Conservation (phyloP, 306 rosid genomes). For the cucumber (Cucumis sativus) region DNA sequence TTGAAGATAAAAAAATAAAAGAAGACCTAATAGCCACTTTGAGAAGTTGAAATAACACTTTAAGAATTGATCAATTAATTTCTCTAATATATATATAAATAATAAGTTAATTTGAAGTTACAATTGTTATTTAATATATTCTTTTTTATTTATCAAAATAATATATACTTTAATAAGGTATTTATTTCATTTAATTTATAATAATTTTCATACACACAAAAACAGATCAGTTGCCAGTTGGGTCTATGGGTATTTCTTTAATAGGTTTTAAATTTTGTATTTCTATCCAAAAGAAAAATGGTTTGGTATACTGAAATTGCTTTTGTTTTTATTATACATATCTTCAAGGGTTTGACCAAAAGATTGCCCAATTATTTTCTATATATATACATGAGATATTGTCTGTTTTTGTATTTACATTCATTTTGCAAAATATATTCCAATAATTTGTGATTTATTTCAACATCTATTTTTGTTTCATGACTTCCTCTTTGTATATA, state of each 20-base stretch:
- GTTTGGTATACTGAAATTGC: not conserved
- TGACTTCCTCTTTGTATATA: not conserved
- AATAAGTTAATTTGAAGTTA: too few relatives aligned
- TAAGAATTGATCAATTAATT: too few relatives aligned
- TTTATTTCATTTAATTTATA: not conserved
- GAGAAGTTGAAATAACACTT: too few relatives aligned
- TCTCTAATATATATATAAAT: too few relatives aligned
- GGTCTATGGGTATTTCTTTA: not conserved
- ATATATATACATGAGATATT: not conserved
- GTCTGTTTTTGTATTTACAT: not conserved
- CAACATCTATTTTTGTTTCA: not conserved
- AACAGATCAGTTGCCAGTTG: not conserved
- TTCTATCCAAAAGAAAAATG: not conserved
- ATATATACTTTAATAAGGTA: too few relatives aligned
- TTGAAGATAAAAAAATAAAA: too few relatives aligned
- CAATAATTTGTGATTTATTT: not conserved
- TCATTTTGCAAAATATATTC: not conserved
- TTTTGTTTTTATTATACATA: not conserved
- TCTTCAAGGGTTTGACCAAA: not conserved
- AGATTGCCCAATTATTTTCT: not conserved
- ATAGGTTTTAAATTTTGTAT: not conserved
- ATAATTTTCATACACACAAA: not conserved
- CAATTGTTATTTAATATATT: too few relatives aligned
- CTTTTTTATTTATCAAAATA: too few relatives aligned
- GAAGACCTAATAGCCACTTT: too few relatives aligned